phyloP scores from a whole-genome alignment of 768 basidiomycete genomes.

The Rhodotorula diobovata region DNA sequence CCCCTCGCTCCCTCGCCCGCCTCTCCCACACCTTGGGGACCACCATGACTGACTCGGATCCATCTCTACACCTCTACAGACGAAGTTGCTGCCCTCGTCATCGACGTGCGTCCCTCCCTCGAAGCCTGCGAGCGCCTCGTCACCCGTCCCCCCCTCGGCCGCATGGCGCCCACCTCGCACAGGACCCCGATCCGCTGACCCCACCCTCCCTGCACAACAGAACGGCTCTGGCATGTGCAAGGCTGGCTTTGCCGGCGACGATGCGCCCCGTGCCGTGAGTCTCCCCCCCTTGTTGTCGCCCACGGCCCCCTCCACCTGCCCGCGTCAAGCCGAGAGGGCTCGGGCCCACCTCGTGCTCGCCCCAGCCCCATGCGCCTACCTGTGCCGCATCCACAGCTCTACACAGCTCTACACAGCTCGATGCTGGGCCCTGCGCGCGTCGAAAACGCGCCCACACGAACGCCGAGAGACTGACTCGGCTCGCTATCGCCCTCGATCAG shows the following conservation, averaged over 20 bases:
- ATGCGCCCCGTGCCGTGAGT: constrained; percentile 76
- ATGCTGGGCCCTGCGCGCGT: no score
- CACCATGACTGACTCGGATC: neutral
- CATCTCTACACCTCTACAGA: constrained; percentile 8
- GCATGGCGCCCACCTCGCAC: no score
- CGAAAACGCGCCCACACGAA: no score
- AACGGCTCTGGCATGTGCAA: constrained; percentile 99
- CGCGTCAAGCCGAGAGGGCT: neutral
- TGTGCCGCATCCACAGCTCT: neutral
- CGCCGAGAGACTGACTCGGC: neutral
- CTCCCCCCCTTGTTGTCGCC: constrained; percentile 9
- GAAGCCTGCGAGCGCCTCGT: neutral
- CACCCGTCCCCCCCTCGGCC: constrained; percentile 7
- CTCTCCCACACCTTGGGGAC: neutral
- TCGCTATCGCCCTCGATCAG: constrained; percentile 35
- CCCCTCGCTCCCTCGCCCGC: neutral
- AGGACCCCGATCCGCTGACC: neutral
- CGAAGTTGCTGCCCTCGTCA: constrained; percentile 45
- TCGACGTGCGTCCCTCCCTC: constrained; percentile 37
- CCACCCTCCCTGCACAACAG: constrained; percentile 49
- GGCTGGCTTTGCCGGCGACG: constrained; percentile 82
- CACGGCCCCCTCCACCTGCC: neutral
- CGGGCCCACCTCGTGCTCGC: neutral
- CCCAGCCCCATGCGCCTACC: no score
- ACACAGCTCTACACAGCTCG: no score